Conservation (phyloP, 176 grass and related monocot genomes). For the Olyra latifolia region DNA sequence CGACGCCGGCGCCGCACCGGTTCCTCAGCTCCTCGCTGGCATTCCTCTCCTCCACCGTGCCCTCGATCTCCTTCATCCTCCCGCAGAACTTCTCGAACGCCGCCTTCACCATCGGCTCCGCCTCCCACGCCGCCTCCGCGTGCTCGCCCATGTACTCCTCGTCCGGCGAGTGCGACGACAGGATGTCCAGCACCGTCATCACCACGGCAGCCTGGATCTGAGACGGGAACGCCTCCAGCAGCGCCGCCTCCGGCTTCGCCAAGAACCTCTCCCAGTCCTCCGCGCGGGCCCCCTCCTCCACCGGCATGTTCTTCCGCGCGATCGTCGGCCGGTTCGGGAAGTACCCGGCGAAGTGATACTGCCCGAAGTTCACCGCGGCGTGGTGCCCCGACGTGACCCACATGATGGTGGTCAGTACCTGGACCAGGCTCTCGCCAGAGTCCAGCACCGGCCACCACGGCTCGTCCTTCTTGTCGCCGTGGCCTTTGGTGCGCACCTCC, state of each 20-base stretch:
- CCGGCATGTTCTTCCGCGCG: slow-evolving; percentile 52
- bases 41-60: slow-evolving; percentile 49
- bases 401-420: slow-evolving; percentile 54
- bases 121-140: slow-evolving; percentile 35
- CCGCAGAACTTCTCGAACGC: slow-evolving; percentile 48
- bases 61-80: slow-evolving; percentile 52
- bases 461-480: slow-evolving; percentile 58
- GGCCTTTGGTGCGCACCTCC: slow-evolving; percentile 69
- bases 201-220: slow-evolving; percentile 37
- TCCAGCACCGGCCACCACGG: slow-evolving; percentile 66
- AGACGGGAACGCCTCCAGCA: slow-evolving; percentile 50
- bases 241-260: slow-evolving; percentile 23
- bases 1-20: slow-evolving; percentile 51
- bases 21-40: slow-evolving; percentile 23
- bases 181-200: slow-evolving; percentile 36
- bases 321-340: slow-evolving; percentile 70
- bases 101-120: slow-evolving; percentile 5
- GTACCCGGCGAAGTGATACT: slow-evolving; percentile 65
- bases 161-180: slow-evolving; percentile 56
- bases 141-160: slow-evolving; percentile 66
- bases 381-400: slow-evolving; percentile 72
- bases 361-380: slow-evolving; percentile 73
- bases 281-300: not conserved
- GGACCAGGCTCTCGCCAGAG: slow-evolving; percentile 34
- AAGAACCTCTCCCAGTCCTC: slow-evolving; percentile 25